Percentiles rank a stretch among this genome's conserved stretches.
phyloP scores from a whole-genome alignment of 106 monocot genomes.

The Vanilla planifolia region DNA sequence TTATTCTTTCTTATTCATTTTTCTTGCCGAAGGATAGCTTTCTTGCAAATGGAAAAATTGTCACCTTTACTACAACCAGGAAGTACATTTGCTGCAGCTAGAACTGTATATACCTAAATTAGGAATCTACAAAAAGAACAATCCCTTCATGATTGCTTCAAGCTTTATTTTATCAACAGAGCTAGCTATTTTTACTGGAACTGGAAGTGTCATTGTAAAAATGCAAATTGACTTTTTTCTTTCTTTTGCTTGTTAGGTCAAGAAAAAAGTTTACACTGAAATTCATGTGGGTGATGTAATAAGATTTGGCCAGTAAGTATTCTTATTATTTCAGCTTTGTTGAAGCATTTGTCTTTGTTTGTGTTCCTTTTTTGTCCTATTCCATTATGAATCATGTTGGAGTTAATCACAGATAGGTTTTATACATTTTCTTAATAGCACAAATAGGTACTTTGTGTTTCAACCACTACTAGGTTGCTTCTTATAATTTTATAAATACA shows the following conservation, averaged over 20 bases:
- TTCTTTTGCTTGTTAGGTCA: conserved; percentile 40
- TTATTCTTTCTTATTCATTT: not conserved
- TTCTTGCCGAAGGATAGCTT: no score
- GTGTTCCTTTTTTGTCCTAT: no score
- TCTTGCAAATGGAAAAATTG: no score
- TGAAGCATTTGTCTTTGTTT: no score
- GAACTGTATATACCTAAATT: not conserved
- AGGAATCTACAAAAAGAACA: not conserved
- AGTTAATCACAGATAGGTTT: no score
- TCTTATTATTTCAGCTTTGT: conserved; percentile 4
- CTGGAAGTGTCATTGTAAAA: not conserved
- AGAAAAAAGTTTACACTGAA: conserved; percentile 65
- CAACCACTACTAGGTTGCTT: no score
- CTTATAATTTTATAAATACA: no score
- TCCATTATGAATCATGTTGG: no score
- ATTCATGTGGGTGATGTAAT: conserved; percentile 89
- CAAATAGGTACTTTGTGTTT: no score
- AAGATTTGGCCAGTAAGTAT: conserved; percentile 92
- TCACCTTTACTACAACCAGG: no score
- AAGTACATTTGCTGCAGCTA: not conserved
- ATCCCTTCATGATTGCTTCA: not conserved
- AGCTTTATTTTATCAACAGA: not conserved
- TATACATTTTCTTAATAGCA: no score
- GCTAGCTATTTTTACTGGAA: not conserved
- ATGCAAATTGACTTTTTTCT: not conserved